Evolutionary conservation across 2,329 filamentous ascomycete species (phyloP), one percentile per base, ranked within the genome.

Genomic region (Tolypocladium sp.): DNA sequence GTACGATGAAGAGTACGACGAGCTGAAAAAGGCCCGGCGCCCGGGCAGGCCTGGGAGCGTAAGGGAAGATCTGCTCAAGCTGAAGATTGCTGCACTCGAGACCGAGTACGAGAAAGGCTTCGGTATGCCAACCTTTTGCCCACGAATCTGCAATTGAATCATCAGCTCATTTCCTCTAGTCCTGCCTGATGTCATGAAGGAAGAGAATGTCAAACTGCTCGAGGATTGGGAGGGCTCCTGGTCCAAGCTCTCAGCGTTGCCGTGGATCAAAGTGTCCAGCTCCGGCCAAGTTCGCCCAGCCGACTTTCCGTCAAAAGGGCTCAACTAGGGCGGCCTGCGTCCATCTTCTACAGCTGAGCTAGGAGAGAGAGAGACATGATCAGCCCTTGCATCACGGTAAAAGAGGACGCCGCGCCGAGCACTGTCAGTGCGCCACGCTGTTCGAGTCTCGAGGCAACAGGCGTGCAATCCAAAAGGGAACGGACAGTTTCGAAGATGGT

Each of bases 81-180:
- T 90, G 67, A 88, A 86, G 63, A 86, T 90, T 58, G 80, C 83
- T 17, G 77, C 76, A 1, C 88, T 97, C 63, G 80, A 88, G 68
- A 88, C 88, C 65, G 94, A 99, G 76, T 90, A 90, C 64, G 82
- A 87, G 63, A 85, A 86, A 57, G 94, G 94, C 0, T 95, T 96
- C 69, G 89, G 90, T 91, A 65, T 77, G 33, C 7, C 52, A 33
- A 4, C 20, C 53, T 56, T 13, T 8, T 37, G n/a, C 33, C 13
- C 20, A 7, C 20, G 20, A 8, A 22, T 3, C 27, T 25, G 41
- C n/a, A 15, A 20, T 40, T 38, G 38, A 7, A 22, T 13, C 25
- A 15, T 1, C 27, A 6, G 15, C 44, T 52, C 27, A 22, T 7
- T 25, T 35, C 3, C 0, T 22, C 2, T 58, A 87, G 85, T 84